phyloP scores from a whole-genome alignment of 2,329 filamentous ascomycete genomes.

The Aspergillus sp. region DNA sequence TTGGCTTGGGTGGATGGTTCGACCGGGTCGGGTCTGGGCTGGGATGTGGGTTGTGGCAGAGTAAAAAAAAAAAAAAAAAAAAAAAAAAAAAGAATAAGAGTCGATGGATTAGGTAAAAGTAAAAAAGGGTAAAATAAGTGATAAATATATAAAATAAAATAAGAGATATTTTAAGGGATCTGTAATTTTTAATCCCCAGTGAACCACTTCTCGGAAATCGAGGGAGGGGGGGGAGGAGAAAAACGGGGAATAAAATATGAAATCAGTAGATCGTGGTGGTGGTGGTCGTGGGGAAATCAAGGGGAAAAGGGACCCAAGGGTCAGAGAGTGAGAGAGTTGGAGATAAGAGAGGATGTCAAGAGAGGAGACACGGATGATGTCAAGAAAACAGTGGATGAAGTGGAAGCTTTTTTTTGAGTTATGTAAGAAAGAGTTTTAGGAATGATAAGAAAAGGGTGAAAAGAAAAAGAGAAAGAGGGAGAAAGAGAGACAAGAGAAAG shows the following conservation, averaged over 20 bases:
- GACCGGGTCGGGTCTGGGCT: background rate
- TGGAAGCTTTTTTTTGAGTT: too few relatives aligned
- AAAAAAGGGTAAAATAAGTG: background rate
- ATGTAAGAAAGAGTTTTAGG: too few relatives aligned
- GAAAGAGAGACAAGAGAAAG: too few relatives aligned
- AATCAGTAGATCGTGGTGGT: background rate
- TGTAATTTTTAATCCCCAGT: background rate
- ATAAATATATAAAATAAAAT: too few relatives aligned
- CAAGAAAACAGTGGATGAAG: too few relatives aligned
- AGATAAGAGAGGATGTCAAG: background rate
- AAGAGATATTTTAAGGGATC: too few relatives aligned
- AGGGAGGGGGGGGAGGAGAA: background rate
- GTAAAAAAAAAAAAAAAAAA: constrained; percentile 7
- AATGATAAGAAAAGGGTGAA: constrained; percentile 4
- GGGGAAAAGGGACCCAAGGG: background rate
- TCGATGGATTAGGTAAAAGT: constrained; percentile 10
- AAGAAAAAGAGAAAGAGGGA: background rate
- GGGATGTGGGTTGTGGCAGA: background rate
- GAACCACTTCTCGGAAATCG: background rate
- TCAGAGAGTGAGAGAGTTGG: background rate
- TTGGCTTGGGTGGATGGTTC: background rate
- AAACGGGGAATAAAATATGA: too few relatives aligned
- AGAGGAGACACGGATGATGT: too few relatives aligned
- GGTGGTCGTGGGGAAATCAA: background rate
- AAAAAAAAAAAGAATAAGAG: too few relatives aligned